Base-by-base conservation (phyloP, 106 monocot species). In the Dendrobium chrysotoxum region DNA sequence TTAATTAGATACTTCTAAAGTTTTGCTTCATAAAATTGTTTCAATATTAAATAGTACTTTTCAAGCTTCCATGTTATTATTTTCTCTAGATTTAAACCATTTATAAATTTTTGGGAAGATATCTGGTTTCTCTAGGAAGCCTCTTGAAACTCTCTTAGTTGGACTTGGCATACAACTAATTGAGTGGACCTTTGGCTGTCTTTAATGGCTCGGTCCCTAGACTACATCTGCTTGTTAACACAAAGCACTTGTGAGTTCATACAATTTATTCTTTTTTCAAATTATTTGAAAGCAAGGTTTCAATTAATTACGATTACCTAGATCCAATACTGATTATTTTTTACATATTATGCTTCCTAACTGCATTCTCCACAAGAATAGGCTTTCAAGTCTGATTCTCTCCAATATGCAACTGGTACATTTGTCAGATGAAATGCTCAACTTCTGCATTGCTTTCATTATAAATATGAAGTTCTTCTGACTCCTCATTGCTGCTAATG, bases 361-460 rank as follows among this genome's bases (percentile, higher is more conserved):
- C 80, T 87, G 90, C 80, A 88, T 88, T 77, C 73, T 83, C 2
- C 78, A 83, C 83, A 66, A 78, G 54, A 83, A 83, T 57, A 71
- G 41, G 70, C 26, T 91, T 21, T 82, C 85, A 40, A 88, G 90
- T 65, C 17, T 28, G 30, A 88, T 91, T 26, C 90, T 88, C 81
- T 82, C 90, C 3, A 54, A 82, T 9, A 82, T 91, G 88, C 76
- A 83, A 74, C 39, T 91, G 38, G 67, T 82, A 39, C 90, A 92
- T 70, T 28, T 92, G 89, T 92, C 83, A 89, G 91, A 39, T 45
- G 7, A 26, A 23, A 26, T 28, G 23, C n/a, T 28, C 25, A 42
- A 45, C 17, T 17, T 45, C 18, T 35, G 18, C 46, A 44, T 68
- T 72, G 21, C 31, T 72, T n/a, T 28, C 46, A 16, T 23, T 20